Conservation (phyloP, 2,329 filamentous ascomycete genomes). For the Calonectria fujianensis region DNA sequence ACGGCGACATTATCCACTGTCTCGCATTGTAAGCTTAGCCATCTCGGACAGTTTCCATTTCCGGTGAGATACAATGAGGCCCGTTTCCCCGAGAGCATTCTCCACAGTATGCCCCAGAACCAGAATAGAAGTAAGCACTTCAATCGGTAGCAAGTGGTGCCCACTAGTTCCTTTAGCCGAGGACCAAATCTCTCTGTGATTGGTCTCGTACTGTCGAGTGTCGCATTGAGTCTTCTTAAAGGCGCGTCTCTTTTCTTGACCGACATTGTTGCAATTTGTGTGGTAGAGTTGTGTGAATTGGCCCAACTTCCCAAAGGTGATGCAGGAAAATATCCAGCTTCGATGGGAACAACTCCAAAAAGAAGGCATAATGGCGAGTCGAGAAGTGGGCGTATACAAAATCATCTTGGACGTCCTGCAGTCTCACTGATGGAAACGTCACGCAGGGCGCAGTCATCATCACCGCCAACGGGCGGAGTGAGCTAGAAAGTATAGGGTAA, state of each 20-base stretch:
- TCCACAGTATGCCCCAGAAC: constrained; percentile 1
- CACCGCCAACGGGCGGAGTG: not conserved
- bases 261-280: not conserved
- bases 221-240: not conserved
- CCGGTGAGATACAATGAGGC: not conserved
- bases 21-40: not conserved
- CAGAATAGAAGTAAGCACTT: not conserved
- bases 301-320: not conserved
- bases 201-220: not conserved
- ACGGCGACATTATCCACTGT: not conserved
- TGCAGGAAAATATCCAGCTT: not conserved
- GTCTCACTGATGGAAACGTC: constrained; percentile 1
- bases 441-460: constrained; percentile 10
- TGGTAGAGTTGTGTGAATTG: not conserved
- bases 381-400: constrained; percentile 20
- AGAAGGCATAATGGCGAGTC: not conserved
- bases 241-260: not conserved
- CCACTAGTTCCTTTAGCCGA: not conserved
- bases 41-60: constrained; percentile 9
- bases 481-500: not conserved
- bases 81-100: not conserved
- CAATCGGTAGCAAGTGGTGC: not conserved
- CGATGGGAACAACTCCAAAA: not conserved
- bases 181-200: not conserved
- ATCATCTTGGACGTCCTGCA: not conserved